These are phyloP conservation scores for Parastagonospora nodorum DNA, from an alignment of 2,329 filamentous ascomycete species.

Conservation along the genomic window DNA sequence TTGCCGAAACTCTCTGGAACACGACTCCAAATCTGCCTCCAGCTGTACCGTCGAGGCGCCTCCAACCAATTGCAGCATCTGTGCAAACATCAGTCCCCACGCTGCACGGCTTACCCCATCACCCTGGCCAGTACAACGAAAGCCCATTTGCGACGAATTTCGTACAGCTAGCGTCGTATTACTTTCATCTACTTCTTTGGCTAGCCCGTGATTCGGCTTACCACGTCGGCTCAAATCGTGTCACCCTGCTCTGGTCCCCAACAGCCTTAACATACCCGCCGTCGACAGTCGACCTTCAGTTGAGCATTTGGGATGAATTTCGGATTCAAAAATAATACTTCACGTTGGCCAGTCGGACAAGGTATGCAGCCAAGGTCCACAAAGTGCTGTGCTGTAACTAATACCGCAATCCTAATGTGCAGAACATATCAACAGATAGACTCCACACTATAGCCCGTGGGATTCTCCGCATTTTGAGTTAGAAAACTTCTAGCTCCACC, in stretches of 20 bases:
- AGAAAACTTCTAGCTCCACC: conserved; percentile 12
- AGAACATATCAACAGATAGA: conserved; percentile 50
- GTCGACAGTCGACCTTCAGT: background rate
- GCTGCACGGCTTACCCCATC: conserved; percentile 35
- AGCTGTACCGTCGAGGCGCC: conserved; percentile 20
- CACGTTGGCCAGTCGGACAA: conserved; percentile 53
- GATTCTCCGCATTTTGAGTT: conserved; percentile 25
- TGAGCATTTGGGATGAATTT: conserved; percentile 44
- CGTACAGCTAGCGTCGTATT: conserved; percentile 23
- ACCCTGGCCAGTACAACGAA: conserved; percentile 14
- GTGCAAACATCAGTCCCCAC: conserved; percentile 29
- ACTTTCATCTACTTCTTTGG: conserved; percentile 16
- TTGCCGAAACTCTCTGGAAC: conserved; percentile 29
- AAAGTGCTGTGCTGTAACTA: conserved; percentile 4
- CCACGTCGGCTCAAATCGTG: conserved; percentile 11
- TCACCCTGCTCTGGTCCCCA: conserved; percentile 5
- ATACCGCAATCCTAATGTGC: background rate
- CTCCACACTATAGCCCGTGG: background rate
- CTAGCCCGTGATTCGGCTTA: conserved; percentile 14
- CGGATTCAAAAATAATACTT: conserved; percentile 48
- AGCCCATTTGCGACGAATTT: conserved; percentile 19
- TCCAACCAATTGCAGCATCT: conserved; percentile 34
- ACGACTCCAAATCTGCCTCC: conserved; percentile 28
- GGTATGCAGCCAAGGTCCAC: background rate
- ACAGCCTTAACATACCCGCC: conserved; percentile 5